Percentiles rank a stretch among this genome's conserved stretches.
These are phyloP conservation scores for Luffa aegyptiaca DNA, from an alignment of 306 rosid species.

Conservation along the genomic window DNA sequence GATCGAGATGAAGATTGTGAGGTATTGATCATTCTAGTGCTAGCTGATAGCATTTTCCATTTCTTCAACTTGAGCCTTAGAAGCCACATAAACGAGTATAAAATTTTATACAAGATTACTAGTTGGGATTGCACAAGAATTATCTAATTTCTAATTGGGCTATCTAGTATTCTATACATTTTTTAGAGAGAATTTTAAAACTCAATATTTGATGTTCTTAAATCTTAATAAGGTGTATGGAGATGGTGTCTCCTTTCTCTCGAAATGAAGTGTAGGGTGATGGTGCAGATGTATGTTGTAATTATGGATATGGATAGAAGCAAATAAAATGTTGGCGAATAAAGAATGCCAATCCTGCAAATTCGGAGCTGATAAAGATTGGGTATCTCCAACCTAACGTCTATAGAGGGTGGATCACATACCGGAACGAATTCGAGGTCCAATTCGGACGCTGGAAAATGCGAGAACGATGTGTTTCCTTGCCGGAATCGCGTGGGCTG, in stretches of 20 bases:
- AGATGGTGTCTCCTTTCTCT: neutral
- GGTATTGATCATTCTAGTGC: conserved; percentile 47
- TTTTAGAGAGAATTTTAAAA: neutral
- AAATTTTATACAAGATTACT: neutral
- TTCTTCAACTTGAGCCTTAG: neutral
- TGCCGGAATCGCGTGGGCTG: too few species aligned
- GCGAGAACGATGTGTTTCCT: too few species aligned
- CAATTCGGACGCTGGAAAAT: too few species aligned
- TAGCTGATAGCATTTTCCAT: neutral
- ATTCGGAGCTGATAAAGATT: too few species aligned
- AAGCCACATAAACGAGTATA: neutral
- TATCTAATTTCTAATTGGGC: neutral
- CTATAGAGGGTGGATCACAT: too few species aligned
- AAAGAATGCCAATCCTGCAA: too few species aligned
- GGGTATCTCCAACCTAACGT: too few species aligned
- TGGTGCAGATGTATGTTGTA: neutral
- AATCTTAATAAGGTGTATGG: neutral
- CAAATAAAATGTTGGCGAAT: neutral
- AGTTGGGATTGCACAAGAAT: neutral
- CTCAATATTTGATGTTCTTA: neutral
- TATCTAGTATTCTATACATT: neutral
- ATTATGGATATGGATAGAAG: neutral
- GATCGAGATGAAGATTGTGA: conserved; percentile 94
- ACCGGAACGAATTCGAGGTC: too few species aligned
- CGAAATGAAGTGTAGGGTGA: neutral